Base-by-base conservation (phyloP, 441 rosid genomes). In the Eruca vesicaria region DNA sequence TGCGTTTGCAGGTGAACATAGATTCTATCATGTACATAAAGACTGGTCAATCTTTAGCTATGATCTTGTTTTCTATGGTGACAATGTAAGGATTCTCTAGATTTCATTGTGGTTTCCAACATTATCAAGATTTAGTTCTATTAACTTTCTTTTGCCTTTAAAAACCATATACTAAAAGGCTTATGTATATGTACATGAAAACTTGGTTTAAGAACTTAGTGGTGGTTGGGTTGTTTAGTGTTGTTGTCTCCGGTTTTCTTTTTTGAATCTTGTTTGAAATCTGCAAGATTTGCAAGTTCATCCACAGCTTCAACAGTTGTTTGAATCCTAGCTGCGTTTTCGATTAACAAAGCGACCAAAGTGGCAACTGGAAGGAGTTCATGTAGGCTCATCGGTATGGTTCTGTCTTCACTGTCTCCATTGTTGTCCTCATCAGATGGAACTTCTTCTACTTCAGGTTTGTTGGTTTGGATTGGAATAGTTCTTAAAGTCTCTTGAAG, bases 301-400 rank as follows among this genome's bases (percentile, higher is more conserved):
- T 76, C 72, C 4, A 86, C 86, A 11, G 83, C 84, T 19, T 83
- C 75, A 4, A 75, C 86, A 66, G 84, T 75, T 31, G 70, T 82
- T 71, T 85, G 84, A 18, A 86, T 73, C 84, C 87, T 81, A 32
- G 78, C 62, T 38, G 90, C 79, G 29, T 71, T 84, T 79, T 87
- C 90, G 20, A 79, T 79, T 70, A 88, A 50, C 84, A 88, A 57
- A 8, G 87, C 76, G 52, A 84, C 87, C 45, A 81, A 56, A 57
- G 90, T 88, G 48, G 84, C 79, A 18, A 83, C 70, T 0, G 90
- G 85, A 80, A 90, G 78, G 35, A 87, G 55, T 63, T 84, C 86
- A 69, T 83, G 72, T 67, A 86, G 64, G 18, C 83, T 72, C 66
- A 78, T 62, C 5, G 57, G 2, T 31, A 35, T 67, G 62, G 65